These are phyloP conservation scores for Tricholoma terreum DNA, from an alignment of 768 basidiomycete genomes.

Conservation along the genomic window DNA sequence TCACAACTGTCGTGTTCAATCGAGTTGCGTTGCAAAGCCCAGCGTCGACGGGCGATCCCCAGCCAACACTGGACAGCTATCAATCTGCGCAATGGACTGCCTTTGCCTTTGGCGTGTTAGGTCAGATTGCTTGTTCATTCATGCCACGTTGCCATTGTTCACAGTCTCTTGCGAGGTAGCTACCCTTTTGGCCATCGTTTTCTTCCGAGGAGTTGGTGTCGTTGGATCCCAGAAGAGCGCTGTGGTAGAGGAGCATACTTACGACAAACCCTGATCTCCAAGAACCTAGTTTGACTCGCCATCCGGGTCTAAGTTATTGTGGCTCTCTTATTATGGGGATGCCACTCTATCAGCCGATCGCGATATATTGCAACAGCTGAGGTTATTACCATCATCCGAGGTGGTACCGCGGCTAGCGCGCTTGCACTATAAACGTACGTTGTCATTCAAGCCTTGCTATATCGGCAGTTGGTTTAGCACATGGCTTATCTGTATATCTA, in stretches of 20 bases:
- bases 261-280: neutral
- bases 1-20: conserved; percentile 71
- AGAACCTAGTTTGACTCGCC: neutral
- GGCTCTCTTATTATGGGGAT: neutral
- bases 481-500: too few species aligned
- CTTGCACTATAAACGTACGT: too few species aligned
- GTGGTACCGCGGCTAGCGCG: too few species aligned
- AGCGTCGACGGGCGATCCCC: conserved; percentile 22
- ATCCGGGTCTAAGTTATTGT: neutral
- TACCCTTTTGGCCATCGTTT: conserved; percentile 12
- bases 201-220: conserved; percentile 19
- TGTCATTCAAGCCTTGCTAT: too few species aligned
- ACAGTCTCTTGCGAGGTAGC: conserved; percentile 4
- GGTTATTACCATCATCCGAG: too few species aligned
- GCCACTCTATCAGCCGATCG: too few species aligned
- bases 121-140: conserved; percentile 30
- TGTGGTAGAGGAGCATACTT: neutral
- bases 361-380: too few species aligned
- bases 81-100: conserved; percentile 61
- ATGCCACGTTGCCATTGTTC: neutral
- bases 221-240: conserved; percentile 16
- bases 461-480: too few species aligned
- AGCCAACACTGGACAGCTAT: conserved; percentile 47
- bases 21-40: conserved; percentile 38
- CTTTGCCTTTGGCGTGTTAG: conserved; percentile 59